These are phyloP conservation scores for Amorphotheca resinae DNA, from an alignment of 495 filamentous ascomycete genomes.

Conservation along the genomic window DNA sequence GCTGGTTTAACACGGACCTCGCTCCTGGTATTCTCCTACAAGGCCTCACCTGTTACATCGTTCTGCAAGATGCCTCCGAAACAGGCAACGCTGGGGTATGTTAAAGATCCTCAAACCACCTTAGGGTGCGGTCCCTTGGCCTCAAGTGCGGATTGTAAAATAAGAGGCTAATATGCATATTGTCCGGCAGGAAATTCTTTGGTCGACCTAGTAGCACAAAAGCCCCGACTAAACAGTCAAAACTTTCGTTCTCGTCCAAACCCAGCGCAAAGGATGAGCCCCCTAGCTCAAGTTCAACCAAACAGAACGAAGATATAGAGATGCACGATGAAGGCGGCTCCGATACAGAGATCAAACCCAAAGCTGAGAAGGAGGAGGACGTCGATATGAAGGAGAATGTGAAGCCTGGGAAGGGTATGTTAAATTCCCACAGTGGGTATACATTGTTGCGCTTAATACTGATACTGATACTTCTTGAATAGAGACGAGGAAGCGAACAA, in stretches of 20 bases:
- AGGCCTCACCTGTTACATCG: slow-evolving; percentile 1
- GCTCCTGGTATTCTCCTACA: too few relatives aligned
- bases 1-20: slow-evolving; percentile 1
- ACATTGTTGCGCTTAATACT: not conserved
- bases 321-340: slow-evolving; percentile 18
- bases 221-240: slow-evolving; percentile 57
- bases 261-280: slow-evolving; percentile 14
- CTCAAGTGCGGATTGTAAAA: not conserved
- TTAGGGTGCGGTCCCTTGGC: slow-evolving; percentile 54
- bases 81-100: slow-evolving; percentile 91
- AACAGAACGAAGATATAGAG: slow-evolving; percentile 17
- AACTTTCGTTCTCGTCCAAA: slow-evolving; percentile 51
- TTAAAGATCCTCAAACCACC: slow-evolving; percentile 64
- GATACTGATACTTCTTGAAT: slow-evolving; percentile 13
- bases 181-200: slow-evolving; percentile 55
- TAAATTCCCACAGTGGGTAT: too few relatives aligned
- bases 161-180: slow-evolving; percentile 9
- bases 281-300: slow-evolving; percentile 2
- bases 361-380: slow-evolving; percentile 9
- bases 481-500: slow-evolving; percentile 33
- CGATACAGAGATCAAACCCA: slow-evolving; percentile 16
- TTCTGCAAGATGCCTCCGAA: slow-evolving; percentile 42
- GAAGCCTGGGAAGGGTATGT: slow-evolving; percentile 19
- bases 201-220: slow-evolving; percentile 40
- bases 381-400: slow-evolving; percentile 21